A percentile compares a stretch with the other conserved stretches of the same genome.
These are phyloP conservation scores for Ogataea polymorpha DNA, from an alignment of 805 yeast species.

Conservation along the genomic window DNA sequence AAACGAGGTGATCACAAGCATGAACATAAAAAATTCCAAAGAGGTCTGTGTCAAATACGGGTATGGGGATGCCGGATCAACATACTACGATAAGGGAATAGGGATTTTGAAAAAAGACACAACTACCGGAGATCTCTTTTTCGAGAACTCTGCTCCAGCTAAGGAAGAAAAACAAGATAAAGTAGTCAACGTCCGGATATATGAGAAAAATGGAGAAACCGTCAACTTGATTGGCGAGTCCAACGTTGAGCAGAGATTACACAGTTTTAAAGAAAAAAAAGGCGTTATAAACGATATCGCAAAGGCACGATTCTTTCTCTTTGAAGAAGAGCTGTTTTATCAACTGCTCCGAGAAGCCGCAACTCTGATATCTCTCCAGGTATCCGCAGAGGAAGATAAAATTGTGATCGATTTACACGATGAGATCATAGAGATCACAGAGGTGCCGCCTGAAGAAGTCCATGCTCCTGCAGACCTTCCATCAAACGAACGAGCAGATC, in stretches of 20 bases:
- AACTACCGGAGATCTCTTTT: constrained; percentile 41
- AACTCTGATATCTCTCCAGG: constrained; percentile 63
- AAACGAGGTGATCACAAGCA: constrained; percentile 65
- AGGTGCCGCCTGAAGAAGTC: constrained; percentile 42
- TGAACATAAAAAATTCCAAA: constrained; percentile 52
- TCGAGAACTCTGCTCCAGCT: constrained; percentile 35
- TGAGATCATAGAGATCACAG: constrained; percentile 68
- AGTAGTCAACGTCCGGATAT: constrained; percentile 57
- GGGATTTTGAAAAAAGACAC: constrained; percentile 60
- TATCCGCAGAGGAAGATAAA: constrained; percentile 59
- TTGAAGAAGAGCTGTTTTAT: constrained; percentile 86
- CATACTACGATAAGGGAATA: constrained; percentile 66
- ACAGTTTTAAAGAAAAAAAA: constrained; percentile 9
- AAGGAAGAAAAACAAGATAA: constrained; percentile 38
- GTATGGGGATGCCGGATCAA: constrained; percentile 86
- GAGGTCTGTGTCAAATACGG: constrained; percentile 84
- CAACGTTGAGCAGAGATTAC: constrained; percentile 26
- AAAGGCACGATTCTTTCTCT: constrained; percentile 67
- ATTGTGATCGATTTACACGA: constrained; percentile 63
- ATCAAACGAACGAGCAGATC: constrained; percentile 45
- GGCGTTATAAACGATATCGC: constrained; percentile 47
- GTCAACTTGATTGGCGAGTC: constrained; percentile 59
- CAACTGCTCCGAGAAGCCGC: constrained; percentile 77
- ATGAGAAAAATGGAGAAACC: constrained; percentile 32
- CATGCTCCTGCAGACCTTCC: constrained; percentile 21